Percentiles rank a stretch among this genome's conserved stretches.
Evolutionary conservation across 768 basidiomycete genomes (phyloP).

Genomic region (Lactifluus subvellereus): DNA sequence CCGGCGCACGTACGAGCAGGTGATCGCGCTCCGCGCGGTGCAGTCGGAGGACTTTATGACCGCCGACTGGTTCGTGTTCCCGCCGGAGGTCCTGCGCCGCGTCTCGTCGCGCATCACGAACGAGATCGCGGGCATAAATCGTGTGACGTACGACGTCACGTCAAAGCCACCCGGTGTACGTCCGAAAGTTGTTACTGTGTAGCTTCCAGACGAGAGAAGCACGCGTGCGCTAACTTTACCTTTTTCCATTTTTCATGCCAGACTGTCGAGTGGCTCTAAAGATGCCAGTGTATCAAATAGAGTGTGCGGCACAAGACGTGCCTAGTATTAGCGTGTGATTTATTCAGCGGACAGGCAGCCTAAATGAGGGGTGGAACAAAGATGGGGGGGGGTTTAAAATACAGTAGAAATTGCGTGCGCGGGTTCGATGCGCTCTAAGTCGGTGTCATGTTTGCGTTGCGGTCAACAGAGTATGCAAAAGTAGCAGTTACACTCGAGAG

Average conservation of each 20-base stretch:
- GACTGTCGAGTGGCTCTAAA: constrained; percentile 33
- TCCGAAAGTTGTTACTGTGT: constrained; percentile 1
- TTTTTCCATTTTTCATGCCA: constrained; percentile 9
- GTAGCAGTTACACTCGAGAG: constrained; percentile 9
- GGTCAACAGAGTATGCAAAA: constrained; percentile 4
- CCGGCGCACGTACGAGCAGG: constrained; percentile 93
- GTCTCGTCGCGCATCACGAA: constrained; percentile 98
- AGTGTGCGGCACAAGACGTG: neutral
- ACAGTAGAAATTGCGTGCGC: constrained; percentile 21
- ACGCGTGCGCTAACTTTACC: neutral
- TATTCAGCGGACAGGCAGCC: neutral
- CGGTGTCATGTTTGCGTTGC: constrained; percentile 13
- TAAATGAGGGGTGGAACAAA: constrained; percentile 17
- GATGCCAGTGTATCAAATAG: neutral
- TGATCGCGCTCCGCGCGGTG: constrained; percentile 91
- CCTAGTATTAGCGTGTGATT: constrained; percentile 13
- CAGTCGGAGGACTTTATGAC: constrained; percentile 99
- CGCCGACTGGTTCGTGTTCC: constrained; percentile 99
- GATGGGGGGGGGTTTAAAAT: constrained; percentile 8
- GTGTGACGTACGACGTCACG: constrained; percentile 93
- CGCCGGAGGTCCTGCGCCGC: constrained; percentile 77
- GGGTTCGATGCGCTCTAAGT: constrained; percentile 17
- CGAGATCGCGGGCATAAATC: constrained; percentile 94
- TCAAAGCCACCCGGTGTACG: constrained; percentile 92
- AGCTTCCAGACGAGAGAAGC: neutral